Conservation (phyloP, 73 alveolate genomes). For the Urostyla sp. region DNA sequence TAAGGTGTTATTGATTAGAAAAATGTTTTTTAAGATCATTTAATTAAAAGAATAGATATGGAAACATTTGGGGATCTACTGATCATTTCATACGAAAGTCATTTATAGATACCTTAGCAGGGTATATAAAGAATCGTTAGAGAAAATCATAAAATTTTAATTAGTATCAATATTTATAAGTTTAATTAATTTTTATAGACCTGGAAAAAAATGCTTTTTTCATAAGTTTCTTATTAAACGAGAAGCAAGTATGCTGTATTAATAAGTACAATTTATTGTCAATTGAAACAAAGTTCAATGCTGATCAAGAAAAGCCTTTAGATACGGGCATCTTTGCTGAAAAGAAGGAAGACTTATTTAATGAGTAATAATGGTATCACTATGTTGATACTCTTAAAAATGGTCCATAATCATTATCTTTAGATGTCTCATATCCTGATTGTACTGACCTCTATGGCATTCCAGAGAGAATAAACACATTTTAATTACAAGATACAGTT, state of each 20-base stretch:
- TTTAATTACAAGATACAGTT: conserved; percentile 43
- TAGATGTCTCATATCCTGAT: conserved; percentile 27
- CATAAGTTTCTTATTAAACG: neutral
- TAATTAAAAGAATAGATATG: no score
- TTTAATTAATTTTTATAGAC: neutral
- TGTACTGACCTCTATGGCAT: conserved; percentile 46
- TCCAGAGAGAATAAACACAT: conserved; percentile 53
- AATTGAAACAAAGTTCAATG: neutral
- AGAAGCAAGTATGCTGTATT: neutral
- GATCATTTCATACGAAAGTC: no score
- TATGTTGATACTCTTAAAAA: conserved; percentile 1
- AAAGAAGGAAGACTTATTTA: neutral
- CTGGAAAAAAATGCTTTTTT: neutral
- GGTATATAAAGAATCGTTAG: neutral
- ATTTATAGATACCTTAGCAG: neutral
- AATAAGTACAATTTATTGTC: conserved; percentile 32
- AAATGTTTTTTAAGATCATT: neutral
- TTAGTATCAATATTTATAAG: no score
- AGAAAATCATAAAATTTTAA: conserved; percentile 3
- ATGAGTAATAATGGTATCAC: conserved; percentile 25
- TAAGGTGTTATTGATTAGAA: conserved; percentile 1
- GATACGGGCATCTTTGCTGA: no score
- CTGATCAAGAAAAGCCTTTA: conserved; percentile 29
- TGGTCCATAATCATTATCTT: conserved; percentile 59
- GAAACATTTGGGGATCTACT: no score